A percentile compares a stretch with the other conserved stretches of the same genome.
Evolutionary conservation across 371 early-diverging fungal species (phyloP).

Genomic region (Spraguea lophii): DNA sequence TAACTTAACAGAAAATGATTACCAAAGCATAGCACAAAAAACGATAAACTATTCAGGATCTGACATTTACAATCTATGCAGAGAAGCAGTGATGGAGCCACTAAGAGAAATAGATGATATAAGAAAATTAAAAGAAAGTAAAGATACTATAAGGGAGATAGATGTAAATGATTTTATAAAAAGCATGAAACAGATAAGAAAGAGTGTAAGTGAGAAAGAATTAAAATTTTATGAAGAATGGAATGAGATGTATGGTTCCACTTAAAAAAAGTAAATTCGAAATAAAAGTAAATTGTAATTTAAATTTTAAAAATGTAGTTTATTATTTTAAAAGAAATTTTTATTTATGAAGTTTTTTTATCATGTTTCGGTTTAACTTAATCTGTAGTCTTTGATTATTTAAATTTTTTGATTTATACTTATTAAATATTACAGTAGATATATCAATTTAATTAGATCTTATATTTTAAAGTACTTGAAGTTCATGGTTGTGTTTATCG

Average conservation of each 20-base stretch:
- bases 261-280: too few species aligned
- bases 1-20: conserved; percentile 49
- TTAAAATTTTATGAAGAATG: conserved; percentile 50
- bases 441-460: too few species aligned
- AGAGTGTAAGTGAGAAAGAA: conserved; percentile 50
- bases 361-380: too few species aligned
- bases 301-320: too few species aligned
- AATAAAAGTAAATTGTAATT: too few species aligned
- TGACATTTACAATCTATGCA: conserved; percentile 83
- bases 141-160: conserved; percentile 52
- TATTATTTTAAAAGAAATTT: too few species aligned
- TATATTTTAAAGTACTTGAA: too few species aligned
- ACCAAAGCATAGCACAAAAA: conserved; percentile 47
- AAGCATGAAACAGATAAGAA: conserved; percentile 50
- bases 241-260: conserved; percentile 49
- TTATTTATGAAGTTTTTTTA: too few species aligned
- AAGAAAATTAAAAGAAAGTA: conserved; percentile 44
- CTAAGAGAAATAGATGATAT: conserved; percentile 50
- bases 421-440: too few species aligned
- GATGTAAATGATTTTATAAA: conserved; percentile 50
- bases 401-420: too few species aligned
- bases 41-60: conserved; percentile 77
- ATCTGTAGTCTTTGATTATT: too few species aligned
- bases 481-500: too few species aligned
- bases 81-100: conserved; percentile 64